phyloP scores from a whole-genome alignment of 2,329 filamentous ascomycete species.

The Beauveria brongniartii region DNA sequence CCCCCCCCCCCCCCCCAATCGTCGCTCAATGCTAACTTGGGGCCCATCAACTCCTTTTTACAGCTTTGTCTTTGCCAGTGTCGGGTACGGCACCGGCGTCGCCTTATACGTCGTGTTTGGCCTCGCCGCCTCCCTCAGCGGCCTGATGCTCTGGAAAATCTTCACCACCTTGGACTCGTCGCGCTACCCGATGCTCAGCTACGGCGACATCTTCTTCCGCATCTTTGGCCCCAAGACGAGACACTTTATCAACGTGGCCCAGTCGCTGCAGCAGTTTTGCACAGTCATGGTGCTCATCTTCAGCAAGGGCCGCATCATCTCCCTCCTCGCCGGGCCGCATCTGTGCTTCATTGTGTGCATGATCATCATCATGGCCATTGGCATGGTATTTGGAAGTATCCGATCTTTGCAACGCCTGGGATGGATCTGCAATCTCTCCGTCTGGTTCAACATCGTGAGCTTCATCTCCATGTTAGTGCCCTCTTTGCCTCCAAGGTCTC shows the following conservation, averaged over 20 bases:
- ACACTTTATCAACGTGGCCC: slow-evolving; percentile 38
- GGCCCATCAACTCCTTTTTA: no score
- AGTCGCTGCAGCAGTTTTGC: slow-evolving; percentile 39
- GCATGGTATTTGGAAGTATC: slow-evolving; percentile 47
- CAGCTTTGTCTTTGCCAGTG: slow-evolving; percentile 17
- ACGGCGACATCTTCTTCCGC: slow-evolving; percentile 39
- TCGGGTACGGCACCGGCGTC: slow-evolving; percentile 36
- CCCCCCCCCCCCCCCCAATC: no score
- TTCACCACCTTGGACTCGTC: slow-evolving; percentile 38
- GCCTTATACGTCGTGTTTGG: slow-evolving; percentile 36
- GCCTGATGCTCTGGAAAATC: slow-evolving; percentile 34
- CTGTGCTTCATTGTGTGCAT: slow-evolving; percentile 46
- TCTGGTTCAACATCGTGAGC: slow-evolving; percentile 45
- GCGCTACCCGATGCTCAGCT: slow-evolving; percentile 36
- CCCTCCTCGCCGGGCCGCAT: slow-evolving; percentile 33
- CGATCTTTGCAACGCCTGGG: slow-evolving; percentile 44
- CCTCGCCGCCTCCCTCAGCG: slow-evolving; percentile 29
- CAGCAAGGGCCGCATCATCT: slow-evolving; percentile 44
- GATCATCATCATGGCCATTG: slow-evolving; percentile 39
- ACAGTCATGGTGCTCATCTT: slow-evolving; percentile 45
- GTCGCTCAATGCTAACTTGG: background rate
- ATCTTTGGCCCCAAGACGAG: slow-evolving; percentile 35
- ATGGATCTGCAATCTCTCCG: slow-evolving; percentile 46
- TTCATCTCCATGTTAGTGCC: slow-evolving; percentile 32
- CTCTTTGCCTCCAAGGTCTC: no score